Conservation (phyloP, 106 monocot species). For the Dioscorea zingiberensis region DNA sequence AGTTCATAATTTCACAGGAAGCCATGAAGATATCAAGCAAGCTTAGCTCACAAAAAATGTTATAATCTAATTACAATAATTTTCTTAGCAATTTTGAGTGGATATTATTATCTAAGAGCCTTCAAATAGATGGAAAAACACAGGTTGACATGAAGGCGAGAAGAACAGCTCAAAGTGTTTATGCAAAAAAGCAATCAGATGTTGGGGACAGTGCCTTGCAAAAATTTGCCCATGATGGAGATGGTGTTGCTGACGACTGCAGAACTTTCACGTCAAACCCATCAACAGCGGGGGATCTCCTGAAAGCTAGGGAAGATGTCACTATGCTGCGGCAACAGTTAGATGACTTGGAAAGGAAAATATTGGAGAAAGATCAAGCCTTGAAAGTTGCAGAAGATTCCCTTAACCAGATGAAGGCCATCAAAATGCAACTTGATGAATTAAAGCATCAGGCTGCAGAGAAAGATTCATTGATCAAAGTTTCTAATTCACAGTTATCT, state of each 20-base stretch:
- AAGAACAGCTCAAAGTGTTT: slow-evolving; percentile 28
- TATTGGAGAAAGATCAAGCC: slow-evolving; percentile 72
- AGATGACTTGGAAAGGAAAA: slow-evolving; percentile 47
- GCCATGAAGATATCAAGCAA: no score
- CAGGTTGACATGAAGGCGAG: slow-evolving; percentile 34
- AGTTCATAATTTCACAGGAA: no score
- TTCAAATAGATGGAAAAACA: no score
- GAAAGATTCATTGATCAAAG: slow-evolving; percentile 70
- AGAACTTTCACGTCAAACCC: slow-evolving; percentile 11
- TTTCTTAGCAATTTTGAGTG: no score
- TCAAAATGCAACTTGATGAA: slow-evolving; percentile 34
- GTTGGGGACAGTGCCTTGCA: slow-evolving; percentile 15
- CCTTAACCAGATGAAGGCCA: slow-evolving; percentile 38
- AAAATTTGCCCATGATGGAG: slow-evolving; percentile 15
- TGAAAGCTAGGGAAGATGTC: slow-evolving; percentile 51
- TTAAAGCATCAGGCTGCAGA: slow-evolving; percentile 41
- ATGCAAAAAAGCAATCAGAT: slow-evolving; percentile 37
- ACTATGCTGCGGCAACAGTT: slow-evolving; percentile 50
- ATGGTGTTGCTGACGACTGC: slow-evolving; percentile 13
- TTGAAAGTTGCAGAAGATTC: slow-evolving; percentile 59
- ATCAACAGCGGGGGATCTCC: slow-evolving; percentile 20
- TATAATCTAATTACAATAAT: no score
- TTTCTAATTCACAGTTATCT: slow-evolving; percentile 52
- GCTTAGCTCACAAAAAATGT: no score
- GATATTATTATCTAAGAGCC: no score